Percentiles rank a stretch among this genome's conserved stretches.
Evolutionary conservation across 805 yeast species (phyloP).

Genomic region (Schizosaccharomyces pombe): ASM294v3 CU329670.1:1017501-1018000

Average conservation of each 20-base stretch:
- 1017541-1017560: conserved; percentile 20
- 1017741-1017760: conserved; percentile 70
- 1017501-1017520: conserved; percentile 33
- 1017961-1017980: conserved; percentile 12
- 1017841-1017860: background rate
- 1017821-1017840: background rate
- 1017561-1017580: conserved; percentile 7
- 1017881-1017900: conserved; percentile 2
- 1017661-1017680: conserved; percentile 21
- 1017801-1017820: background rate
- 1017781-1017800: conserved; percentile 25
- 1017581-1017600: background rate
- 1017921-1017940: conserved; percentile 13
- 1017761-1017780: conserved; percentile 60
- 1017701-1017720: conserved; percentile 47
- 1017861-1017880: conserved; percentile 21
- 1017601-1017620: background rate
- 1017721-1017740: conserved; percentile 59
- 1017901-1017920: conserved; percentile 3
- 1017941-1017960: conserved; percentile 12
- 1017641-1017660: conserved; percentile 25
- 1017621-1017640: conserved; percentile 34
- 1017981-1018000: conserved; percentile 18
- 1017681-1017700: conserved; percentile 44
- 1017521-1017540: conserved; percentile 20